phyloP scores from a whole-genome alignment of 2,329 filamentous ascomycete species.

The Calonectria leucothoes region DNA sequence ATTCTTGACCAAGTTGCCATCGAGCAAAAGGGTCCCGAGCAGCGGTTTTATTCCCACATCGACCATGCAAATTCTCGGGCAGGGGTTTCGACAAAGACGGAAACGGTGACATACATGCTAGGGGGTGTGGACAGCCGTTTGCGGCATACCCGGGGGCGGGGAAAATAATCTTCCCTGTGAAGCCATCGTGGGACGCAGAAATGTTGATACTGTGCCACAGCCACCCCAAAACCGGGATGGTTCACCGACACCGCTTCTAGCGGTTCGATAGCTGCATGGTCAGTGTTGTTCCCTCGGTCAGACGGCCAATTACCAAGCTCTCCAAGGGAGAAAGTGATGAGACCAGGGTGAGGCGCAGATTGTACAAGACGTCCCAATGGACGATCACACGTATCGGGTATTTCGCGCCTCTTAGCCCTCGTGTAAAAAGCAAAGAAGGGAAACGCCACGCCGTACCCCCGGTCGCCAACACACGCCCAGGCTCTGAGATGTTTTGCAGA shows the following conservation, averaged over 20 bases:
- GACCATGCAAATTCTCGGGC: conserved; percentile 34
- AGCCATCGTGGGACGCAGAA: conserved; percentile 40
- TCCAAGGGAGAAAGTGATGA: conserved; percentile 42
- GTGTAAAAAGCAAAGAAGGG: conserved; percentile 35
- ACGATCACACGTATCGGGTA: conserved; percentile 44
- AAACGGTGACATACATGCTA: conserved; percentile 43
- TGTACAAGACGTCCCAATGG: conserved; percentile 40
- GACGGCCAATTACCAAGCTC: conserved; percentile 36
- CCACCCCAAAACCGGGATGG: conserved; percentile 39
- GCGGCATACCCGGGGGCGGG: conserved; percentile 40
- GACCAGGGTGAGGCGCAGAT: conserved; percentile 45
- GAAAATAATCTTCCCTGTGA: conserved; percentile 43
- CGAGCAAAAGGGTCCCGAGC: conserved; percentile 30
- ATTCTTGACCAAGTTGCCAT: conserved; percentile 28
- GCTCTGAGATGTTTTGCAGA: not conserved
- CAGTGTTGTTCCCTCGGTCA: conserved; percentile 40
- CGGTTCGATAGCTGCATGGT: conserved; percentile 44
- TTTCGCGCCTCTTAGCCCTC: conserved; percentile 39
- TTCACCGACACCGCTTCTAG: conserved; percentile 45
- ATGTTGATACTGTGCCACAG: conserved; percentile 43
- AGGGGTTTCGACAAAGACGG: conserved; percentile 42
- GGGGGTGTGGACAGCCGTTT: conserved; percentile 40
- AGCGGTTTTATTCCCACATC: conserved; percentile 41
- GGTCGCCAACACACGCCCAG: conserved; percentile 18
- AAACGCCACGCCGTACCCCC: conserved; percentile 24